Base-by-base conservation (phyloP, 768 basidiomycete genomes). In the Lactifluus pinguis region DNA sequence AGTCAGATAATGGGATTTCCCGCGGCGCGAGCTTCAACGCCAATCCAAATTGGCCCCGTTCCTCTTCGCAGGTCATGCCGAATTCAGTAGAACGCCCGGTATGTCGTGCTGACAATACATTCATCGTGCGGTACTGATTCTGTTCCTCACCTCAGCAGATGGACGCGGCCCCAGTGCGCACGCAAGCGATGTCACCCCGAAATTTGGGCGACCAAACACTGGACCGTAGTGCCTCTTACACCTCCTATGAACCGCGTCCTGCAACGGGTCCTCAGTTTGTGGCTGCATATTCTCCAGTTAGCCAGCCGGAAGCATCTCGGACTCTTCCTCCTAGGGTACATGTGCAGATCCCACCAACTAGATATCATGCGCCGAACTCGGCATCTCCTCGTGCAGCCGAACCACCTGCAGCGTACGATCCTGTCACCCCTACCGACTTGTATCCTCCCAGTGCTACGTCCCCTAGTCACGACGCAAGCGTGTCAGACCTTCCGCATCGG, bases 301-400 rank as follows among this genome's bases (percentile, higher is more conserved):
- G 21, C 9, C 61, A 30, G 61, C 45, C 45, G 15, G 45, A 36
- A 32, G 6, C 36, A 8, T 17, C 50, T 29, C 54, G 50, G 42
- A 45, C 50, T 52, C 8, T n/a, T n/a, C 36, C 44, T 36, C 55
- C 55, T 10, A 48, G 44, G 14, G 38, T 47, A 30, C 55, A 53
- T 8, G 50, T 53, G n/a, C 61, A 62, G 14, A 57, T 57, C 15
- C 55, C 61, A 7, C 55, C 61, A n/a, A 49, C 55, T 15, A 45
- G 38, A 42, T 57, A 62, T 57, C 13, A 57, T 48, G 3, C 55
- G 14, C 45, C 61, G 15, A 21, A 39, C 19, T 38, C 55, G 6
- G 19, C 50, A 41, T 57, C 55, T 13, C 58, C 58, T 58, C 56
- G n/a, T 42, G 5, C 21, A 14, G 45, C 56, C 38, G 42, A 34